phyloP scores from a whole-genome alignment of 495 filamentous ascomycete species.

The Margaritispora aquatica region DNA sequence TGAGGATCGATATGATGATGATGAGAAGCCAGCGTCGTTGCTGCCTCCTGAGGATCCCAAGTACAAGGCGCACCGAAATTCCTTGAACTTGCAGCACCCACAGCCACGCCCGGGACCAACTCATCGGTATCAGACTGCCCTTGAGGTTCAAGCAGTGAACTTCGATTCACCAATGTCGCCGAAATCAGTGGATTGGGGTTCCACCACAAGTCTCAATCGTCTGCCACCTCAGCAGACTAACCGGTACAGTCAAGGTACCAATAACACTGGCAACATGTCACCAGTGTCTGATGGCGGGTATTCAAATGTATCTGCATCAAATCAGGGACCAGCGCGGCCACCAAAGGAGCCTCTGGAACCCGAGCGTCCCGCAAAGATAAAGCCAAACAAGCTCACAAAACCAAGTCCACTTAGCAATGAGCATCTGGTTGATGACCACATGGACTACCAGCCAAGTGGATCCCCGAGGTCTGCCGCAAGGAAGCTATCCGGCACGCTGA shows the following conservation, averaged over 20 bases:
- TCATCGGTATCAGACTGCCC: conserved; percentile 69
- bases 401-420: conserved; percentile 25
- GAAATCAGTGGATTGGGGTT: conserved; percentile 68
- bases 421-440: conserved; percentile 10
- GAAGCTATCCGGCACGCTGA: conserved; percentile 14
- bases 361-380: conserved; percentile 19
- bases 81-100: conserved; percentile 81
- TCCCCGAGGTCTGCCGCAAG: conserved; percentile 22
- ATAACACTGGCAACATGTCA: conserved; percentile 27
- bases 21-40: conserved; percentile 54
- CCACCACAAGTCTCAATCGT: conserved; percentile 30
- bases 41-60: conserved; percentile 81
- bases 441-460: conserved; percentile 15
- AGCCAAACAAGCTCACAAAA: conserved; percentile 21
- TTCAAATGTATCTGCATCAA: conserved; percentile 26
- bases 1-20: conserved; percentile 28
- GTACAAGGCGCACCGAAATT: conserved; percentile 86
- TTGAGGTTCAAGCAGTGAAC: conserved; percentile 73
- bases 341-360: conserved; percentile 43
- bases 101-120: conserved; percentile 82
- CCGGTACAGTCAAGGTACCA: conserved; percentile 39
- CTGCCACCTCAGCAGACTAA: conserved; percentile 25
- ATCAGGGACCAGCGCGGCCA: conserved; percentile 36
- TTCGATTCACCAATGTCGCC: conserved; percentile 63
- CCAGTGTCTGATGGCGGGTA: conserved; percentile 34